Percentiles rank a stretch among this genome's conserved stretches.
Evolutionary conservation across 2,329 filamentous ascomycete species (phyloP).

Genomic region (Arachnomyces sp.): DNA sequence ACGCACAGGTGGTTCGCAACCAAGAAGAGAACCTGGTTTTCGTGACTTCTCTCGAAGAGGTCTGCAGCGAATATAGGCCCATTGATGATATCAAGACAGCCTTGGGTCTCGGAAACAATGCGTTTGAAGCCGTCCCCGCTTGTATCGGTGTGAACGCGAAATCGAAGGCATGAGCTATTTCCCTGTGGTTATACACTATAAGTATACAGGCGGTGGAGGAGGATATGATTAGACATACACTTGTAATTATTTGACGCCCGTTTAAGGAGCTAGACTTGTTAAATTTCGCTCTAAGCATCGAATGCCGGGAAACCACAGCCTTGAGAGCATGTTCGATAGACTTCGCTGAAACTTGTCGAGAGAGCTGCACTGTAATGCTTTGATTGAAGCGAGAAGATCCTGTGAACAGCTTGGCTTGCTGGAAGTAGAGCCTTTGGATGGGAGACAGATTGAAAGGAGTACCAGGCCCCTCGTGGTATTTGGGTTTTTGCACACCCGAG

Average conservation of each 20-base stretch:
- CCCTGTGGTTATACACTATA: constrained; percentile 10
- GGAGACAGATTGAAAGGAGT: constrained; percentile 28
- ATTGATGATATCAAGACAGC: constrained; percentile 26
- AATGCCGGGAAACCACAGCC: constrained; percentile 25
- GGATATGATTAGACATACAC: no score
- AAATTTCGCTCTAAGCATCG: constrained; percentile 31
- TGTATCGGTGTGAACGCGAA: constrained; percentile 15
- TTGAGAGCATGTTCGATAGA: constrained; percentile 23
- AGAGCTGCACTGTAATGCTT: constrained; percentile 27
- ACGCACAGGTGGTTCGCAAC: constrained; percentile 32
- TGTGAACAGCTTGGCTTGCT: constrained; percentile 17
- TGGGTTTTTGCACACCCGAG: neutral
- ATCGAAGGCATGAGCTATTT: constrained; percentile 22
- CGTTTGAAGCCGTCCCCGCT: constrained; percentile 17
- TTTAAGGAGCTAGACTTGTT: constrained; percentile 12
- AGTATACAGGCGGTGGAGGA: no score
- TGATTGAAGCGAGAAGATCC: constrained; percentile 31
- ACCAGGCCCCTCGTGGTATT: constrained; percentile 18
- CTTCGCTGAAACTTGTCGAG: constrained; percentile 16
- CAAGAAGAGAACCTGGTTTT: constrained; percentile 24
- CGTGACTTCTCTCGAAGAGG: constrained; percentile 29
- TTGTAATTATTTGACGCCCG: constrained; percentile 23
- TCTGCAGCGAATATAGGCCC: constrained; percentile 36
- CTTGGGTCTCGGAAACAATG: constrained; percentile 23
- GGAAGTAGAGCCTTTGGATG: constrained; percentile 32